Percentiles rank a stretch among this genome's conserved stretches.
phyloP scores from a whole-genome alignment of 805 yeast genomes.

The Peterozyma xylosa region DNA sequence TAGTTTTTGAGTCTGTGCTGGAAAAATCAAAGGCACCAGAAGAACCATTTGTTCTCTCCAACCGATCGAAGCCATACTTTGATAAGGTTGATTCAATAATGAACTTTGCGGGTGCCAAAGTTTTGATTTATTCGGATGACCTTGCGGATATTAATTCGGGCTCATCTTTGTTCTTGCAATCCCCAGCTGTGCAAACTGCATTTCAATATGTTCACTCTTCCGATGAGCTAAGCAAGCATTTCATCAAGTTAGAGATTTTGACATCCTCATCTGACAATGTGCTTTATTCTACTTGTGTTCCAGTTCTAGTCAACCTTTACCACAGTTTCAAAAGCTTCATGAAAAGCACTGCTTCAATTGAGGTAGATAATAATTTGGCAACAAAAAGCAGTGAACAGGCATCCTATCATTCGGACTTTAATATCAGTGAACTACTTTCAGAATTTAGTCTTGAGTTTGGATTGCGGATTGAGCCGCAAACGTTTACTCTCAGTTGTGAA shows the following conservation, averaged over 20 bases:
- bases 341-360: slow-evolving; percentile 16
- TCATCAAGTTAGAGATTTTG: slow-evolving; percentile 41
- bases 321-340: slow-evolving; percentile 42
- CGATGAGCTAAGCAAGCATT: slow-evolving; percentile 30
- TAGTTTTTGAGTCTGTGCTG: background rate
- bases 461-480: slow-evolving; percentile 64
- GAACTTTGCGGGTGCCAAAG: slow-evolving; percentile 64
- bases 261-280: slow-evolving; percentile 69
- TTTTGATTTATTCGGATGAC: slow-evolving; percentile 38
- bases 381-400: background rate
- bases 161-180: slow-evolving; percentile 54
- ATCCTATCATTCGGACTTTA: slow-evolving; percentile 11
- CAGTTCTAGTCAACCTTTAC: slow-evolving; percentile 58
- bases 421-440: slow-evolving; percentile 38
- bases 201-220: slow-evolving; percentile 41
- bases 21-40: background rate
- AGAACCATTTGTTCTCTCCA: background rate
- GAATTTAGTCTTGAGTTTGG: slow-evolving; percentile 58
- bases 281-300: slow-evolving; percentile 69
- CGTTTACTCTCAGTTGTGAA: slow-evolving; percentile 75
- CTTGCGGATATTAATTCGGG: slow-evolving; percentile 28
- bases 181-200: slow-evolving; percentile 66
- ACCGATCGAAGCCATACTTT: slow-evolving; percentile 8
- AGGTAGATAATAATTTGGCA: background rate
- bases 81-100: slow-evolving; percentile 28